A percentile compares a stretch with the other conserved stretches of the same genome.
These are phyloP conservation scores for Ogataea sp. DNA, from an alignment of 805 yeast genomes.

Conservation along the genomic window DNA sequence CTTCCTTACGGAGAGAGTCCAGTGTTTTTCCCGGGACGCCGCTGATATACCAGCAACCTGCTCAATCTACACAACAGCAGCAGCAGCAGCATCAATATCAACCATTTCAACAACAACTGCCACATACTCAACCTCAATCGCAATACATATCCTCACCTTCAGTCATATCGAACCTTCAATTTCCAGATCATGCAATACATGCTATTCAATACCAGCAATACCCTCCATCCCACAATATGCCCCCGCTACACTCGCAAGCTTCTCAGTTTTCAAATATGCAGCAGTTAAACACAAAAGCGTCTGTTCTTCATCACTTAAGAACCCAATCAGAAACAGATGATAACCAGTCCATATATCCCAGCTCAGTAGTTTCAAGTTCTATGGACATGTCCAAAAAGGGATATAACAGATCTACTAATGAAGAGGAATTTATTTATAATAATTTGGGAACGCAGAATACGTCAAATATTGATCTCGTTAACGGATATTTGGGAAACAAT, in stretches of 20 bases:
- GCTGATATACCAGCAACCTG: too few relatives aligned
- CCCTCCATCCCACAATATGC: neutral
- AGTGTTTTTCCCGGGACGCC: neutral
- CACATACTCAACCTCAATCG: neutral
- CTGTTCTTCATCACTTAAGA: neutral
- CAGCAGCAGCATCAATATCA: neutral
- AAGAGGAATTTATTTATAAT: conserved; percentile 21
- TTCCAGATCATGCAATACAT: neutral
- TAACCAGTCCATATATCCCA: conserved; percentile 15
- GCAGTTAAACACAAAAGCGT: neutral
- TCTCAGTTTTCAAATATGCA: neutral
- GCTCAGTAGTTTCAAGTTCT: conserved; percentile 14
- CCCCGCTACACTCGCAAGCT: neutral
- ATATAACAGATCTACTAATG: conserved; percentile 2
- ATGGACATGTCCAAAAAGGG: neutral
- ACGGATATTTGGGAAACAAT: neutral
- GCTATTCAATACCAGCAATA: neutral
- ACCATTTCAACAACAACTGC: neutral
- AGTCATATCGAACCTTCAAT: too few relatives aligned
- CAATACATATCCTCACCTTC: neutral
- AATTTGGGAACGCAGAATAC: too few relatives aligned
- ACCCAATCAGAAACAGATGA: conserved; percentile 6
- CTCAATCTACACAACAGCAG: neutral
- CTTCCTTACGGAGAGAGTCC: neutral
- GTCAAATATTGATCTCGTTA: neutral